These are phyloP conservation scores for Dioscorea dumetorum DNA, from an alignment of 106 monocot species.

Conservation along the genomic window DNA sequence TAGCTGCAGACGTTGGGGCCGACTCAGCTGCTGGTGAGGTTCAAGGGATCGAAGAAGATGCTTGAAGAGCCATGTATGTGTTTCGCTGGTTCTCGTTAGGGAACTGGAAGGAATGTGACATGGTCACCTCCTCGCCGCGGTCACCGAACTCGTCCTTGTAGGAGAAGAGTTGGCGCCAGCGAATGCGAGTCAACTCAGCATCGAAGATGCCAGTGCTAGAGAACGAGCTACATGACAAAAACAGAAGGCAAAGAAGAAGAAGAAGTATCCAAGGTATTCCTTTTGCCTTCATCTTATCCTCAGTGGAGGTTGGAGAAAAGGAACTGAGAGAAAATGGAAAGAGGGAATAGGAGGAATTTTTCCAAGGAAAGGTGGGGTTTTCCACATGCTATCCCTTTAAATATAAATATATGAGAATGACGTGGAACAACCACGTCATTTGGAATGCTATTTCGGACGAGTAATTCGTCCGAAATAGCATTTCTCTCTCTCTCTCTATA, in stretches of 20 bases:
- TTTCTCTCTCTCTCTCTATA: too few species aligned
- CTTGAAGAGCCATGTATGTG: constrained; percentile 87
- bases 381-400: too few species aligned
- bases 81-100: too few species aligned
- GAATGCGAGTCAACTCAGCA: constrained; percentile 23
- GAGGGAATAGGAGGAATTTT: constrained; percentile 3
- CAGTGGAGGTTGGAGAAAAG: not conserved
- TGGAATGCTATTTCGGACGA: too few species aligned
- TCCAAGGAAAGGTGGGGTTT: not conserved
- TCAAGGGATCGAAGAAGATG: constrained; percentile 65
- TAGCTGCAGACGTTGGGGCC: constrained; percentile 74
- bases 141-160: constrained; percentile 40
- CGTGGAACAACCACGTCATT: too few species aligned
- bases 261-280: constrained; percentile 14
- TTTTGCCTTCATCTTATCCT: too few species aligned
- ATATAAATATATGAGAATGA: too few species aligned
- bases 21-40: constrained; percentile 58
- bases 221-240: constrained; percentile 8
- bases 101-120: constrained; percentile 49
- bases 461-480: too few species aligned
- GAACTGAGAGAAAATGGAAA: constrained; percentile 6
- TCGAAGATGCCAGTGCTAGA: constrained; percentile 16
- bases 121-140: constrained; percentile 33
- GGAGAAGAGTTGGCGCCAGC: constrained; percentile 53
- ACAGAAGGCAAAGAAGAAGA: not conserved